Evolutionary conservation across 331 rosid genomes (phyloP).

Genomic region (Malus hybrid): DNA sequence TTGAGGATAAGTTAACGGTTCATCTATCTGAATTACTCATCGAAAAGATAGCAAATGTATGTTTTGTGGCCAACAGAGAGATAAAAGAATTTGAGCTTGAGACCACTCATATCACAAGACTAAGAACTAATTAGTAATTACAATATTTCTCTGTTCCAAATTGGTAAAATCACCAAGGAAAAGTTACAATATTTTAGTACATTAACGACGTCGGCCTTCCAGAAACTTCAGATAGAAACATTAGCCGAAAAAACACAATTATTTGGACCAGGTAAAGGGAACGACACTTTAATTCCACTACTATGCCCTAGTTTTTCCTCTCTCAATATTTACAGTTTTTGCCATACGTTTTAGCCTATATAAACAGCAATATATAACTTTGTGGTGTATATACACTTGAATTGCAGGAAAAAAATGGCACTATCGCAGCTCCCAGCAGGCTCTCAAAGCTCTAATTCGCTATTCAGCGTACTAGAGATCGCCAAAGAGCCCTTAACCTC

Average conservation of each 20-base stretch:
- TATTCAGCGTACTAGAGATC: constrained; percentile 33
- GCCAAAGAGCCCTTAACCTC: constrained; percentile 13
- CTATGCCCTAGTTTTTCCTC: not conserved
- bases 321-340: not conserved
- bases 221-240: not conserved
- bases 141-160: too few relatives aligned
- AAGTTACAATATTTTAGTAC: too few relatives aligned
- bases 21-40: too few relatives aligned
- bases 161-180: too few relatives aligned
- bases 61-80: too few relatives aligned
- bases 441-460: constrained; percentile 18
- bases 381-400: not conserved
- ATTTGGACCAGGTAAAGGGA: not conserved
- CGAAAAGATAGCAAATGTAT: too few relatives aligned
- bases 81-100: too few relatives aligned
- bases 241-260: not conserved
- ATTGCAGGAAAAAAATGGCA: constrained; percentile 19
- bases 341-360: not conserved
- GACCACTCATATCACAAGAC: too few relatives aligned
- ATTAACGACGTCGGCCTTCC: not conserved
- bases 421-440: not conserved
- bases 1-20: too few relatives aligned
- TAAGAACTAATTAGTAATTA: too few relatives aligned
- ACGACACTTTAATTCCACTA: not conserved
- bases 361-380: not conserved